phyloP scores from a whole-genome alignment of 805 yeast genomes.

The Ogataea allantospora region DNA sequence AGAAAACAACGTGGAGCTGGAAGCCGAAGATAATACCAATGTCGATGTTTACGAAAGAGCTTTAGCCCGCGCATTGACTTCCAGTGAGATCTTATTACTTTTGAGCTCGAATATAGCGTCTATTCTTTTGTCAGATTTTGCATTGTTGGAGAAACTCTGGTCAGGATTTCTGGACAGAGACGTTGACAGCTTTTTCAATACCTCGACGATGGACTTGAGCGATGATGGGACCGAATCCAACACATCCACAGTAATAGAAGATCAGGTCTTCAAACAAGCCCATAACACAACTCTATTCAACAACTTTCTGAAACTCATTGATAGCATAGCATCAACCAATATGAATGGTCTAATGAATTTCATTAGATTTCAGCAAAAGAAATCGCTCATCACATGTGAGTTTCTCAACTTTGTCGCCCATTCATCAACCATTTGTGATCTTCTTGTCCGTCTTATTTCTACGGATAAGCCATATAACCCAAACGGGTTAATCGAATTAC shows the following conservation, averaged over 20 bases:
- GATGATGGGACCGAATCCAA: conserved; percentile 17
- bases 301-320: conserved; percentile 77
- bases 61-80: conserved; percentile 28
- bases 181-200: conserved; percentile 20
- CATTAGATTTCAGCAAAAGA: conserved; percentile 45
- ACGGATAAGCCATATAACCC: conserved; percentile 88
- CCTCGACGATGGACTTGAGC: conserved; percentile 6
- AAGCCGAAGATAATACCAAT: conserved; percentile 10
- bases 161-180: conserved; percentile 32
- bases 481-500: conserved; percentile 75
- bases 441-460: conserved; percentile 79
- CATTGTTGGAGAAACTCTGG: conserved; percentile 30
- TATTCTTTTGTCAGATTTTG: conserved; percentile 22
- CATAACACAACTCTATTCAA: conserved; percentile 32
- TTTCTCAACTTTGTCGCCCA: conserved; percentile 74
- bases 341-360: conserved; percentile 74
- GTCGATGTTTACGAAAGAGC: conserved; percentile 24
- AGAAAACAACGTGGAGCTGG: conserved; percentile 19
- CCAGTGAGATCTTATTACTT: conserved; percentile 30
- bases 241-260: not conserved
- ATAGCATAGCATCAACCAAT: conserved; percentile 78
- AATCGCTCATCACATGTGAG: conserved; percentile 57
- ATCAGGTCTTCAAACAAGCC: conserved; percentile 18
- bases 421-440: conserved; percentile 88
- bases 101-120: conserved; percentile 23